These are phyloP conservation scores for Graphilbum sp. DNA, from an alignment of 2,329 filamentous ascomycete species.

Conservation along the genomic window DNA sequence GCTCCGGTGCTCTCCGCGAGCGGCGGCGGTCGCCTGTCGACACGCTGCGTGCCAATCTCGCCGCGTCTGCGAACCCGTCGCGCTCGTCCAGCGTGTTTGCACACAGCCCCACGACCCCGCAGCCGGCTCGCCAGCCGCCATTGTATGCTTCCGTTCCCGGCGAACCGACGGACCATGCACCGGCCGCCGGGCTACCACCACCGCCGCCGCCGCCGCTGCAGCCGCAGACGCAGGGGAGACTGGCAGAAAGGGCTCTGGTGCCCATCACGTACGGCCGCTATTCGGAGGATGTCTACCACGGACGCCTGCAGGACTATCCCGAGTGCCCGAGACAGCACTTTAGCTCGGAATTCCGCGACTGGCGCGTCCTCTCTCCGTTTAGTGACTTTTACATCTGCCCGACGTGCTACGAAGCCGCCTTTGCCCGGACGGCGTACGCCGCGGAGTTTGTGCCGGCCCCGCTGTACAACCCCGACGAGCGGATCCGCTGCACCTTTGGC, in stretches of 20 bases:
- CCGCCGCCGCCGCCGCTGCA: too few relatives aligned
- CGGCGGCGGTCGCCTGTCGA: slow-evolving; percentile 4
- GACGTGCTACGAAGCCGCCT: slow-evolving; percentile 56
- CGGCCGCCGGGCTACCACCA: not conserved
- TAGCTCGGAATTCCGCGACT: slow-evolving; percentile 52
- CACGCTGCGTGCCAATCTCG: not conserved
- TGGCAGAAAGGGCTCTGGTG: slow-evolving; percentile 4
- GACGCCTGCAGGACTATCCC: slow-evolving; percentile 34
- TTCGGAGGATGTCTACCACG: slow-evolving; percentile 32
- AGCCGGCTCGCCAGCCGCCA: not conserved
- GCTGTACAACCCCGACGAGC: slow-evolving; percentile 36
- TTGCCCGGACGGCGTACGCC: slow-evolving; percentile 50
- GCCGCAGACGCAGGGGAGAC: too few relatives aligned
- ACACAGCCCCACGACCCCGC: not conserved
- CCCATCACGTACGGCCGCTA: slow-evolving; percentile 27
- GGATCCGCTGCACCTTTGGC: slow-evolving; percentile 64
- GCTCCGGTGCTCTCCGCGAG: slow-evolving; percentile 1
- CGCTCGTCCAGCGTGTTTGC: slow-evolving; percentile 4
- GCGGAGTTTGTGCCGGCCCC: slow-evolving; percentile 48
- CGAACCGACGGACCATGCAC: not conserved
- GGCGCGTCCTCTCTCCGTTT: slow-evolving; percentile 47
- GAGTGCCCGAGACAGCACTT: slow-evolving; percentile 52
- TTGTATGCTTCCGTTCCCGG: not conserved
- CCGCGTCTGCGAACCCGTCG: slow-evolving; percentile 1
- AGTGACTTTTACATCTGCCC: slow-evolving; percentile 69